These are phyloP conservation scores for Hypocreales sp. DNA, from an alignment of 2,329 filamentous ascomycete species.

Conservation along the genomic window DNA sequence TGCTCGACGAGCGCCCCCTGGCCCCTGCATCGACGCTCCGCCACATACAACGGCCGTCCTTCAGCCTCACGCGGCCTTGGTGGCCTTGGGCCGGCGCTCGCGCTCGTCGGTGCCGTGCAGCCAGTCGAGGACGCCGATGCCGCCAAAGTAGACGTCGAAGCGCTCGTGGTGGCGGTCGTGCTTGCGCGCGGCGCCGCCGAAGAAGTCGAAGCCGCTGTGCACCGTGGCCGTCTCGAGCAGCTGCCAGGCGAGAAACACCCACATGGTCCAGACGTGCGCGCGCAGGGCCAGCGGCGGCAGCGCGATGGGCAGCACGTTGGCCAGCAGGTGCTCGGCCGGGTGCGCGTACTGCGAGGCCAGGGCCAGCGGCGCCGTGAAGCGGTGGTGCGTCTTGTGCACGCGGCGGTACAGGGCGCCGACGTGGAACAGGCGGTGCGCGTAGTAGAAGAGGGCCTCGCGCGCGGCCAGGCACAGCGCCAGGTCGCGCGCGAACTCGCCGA, in stretches of 20 bases:
- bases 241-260: conserved; percentile 30
- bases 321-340: conserved; percentile 37
- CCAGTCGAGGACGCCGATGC: conserved; percentile 36
- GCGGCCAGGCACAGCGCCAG: conserved; percentile 22
- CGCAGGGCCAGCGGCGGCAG: conserved; percentile 29
- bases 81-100: conserved; percentile 2
- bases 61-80: conserved; percentile 2
- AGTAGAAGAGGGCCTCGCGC: conserved; percentile 40
- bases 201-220: conserved; percentile 42
- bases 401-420: conserved; percentile 27
- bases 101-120: conserved; percentile 33
- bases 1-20: too few relatives aligned
- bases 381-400: conserved; percentile 41
- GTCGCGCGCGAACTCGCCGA: conserved; percentile 21
- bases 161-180: conserved; percentile 44
- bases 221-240: conserved; percentile 36
- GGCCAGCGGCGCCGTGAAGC: conserved; percentile 37
- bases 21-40: too few relatives aligned
- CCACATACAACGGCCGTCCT: too few relatives aligned
- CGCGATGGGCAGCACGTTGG: conserved; percentile 35
- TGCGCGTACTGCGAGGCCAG: conserved; percentile 41
- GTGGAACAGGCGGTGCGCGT: conserved; percentile 37
- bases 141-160: conserved; percentile 38
- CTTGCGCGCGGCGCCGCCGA: conserved; percentile 26
- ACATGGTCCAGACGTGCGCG: conserved; percentile 35